Evolutionary conservation across 805 yeast species (phyloP).

Genomic region (Yamadazyma tumulicola): DNA sequence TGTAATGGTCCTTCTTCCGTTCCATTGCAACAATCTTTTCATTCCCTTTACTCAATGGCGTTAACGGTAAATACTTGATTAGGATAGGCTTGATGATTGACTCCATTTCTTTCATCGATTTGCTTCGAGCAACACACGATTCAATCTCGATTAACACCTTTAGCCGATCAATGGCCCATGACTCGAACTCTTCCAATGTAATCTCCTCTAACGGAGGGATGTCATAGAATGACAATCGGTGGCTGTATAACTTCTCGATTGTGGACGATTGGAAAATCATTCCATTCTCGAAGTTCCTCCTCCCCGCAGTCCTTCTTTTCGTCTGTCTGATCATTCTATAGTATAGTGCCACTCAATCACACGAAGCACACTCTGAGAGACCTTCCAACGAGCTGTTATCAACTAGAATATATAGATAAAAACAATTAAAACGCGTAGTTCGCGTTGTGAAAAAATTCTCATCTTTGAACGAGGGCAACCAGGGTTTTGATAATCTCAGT

Average conservation of each 20-base stretch:
- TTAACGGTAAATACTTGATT: conserved; percentile 63
- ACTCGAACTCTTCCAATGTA: conserved; percentile 88
- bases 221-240: conserved; percentile 68
- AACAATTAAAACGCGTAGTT: too few relatives aligned
- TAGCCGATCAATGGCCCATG: conserved; percentile 92
- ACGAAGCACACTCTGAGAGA: neutral
- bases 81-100: conserved; percentile 61
- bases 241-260: conserved; percentile 40
- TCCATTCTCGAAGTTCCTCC: conserved; percentile 57
- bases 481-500: too few relatives aligned
- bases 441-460: too few relatives aligned
- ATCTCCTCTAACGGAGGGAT: conserved; percentile 80
- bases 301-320: conserved; percentile 71
- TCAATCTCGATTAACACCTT: conserved; percentile 83
- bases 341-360: neutral
- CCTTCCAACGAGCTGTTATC: too few relatives aligned
- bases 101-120: conserved; percentile 63
- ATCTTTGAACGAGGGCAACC: too few relatives aligned
- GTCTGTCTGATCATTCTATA: conserved; percentile 61
- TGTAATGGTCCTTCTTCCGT: conserved; percentile 84
- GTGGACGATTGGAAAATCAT: conserved; percentile 22
- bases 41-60: conserved; percentile 20
- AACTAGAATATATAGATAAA: too few relatives aligned
- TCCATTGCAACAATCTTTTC: conserved; percentile 48
- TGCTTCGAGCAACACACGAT: conserved; percentile 62